A percentile compares a stretch with the other conserved stretches of the same genome.
Conservation (phyloP, 768 basidiomycete genomes). For the Coprinellus micaceus region DNA sequence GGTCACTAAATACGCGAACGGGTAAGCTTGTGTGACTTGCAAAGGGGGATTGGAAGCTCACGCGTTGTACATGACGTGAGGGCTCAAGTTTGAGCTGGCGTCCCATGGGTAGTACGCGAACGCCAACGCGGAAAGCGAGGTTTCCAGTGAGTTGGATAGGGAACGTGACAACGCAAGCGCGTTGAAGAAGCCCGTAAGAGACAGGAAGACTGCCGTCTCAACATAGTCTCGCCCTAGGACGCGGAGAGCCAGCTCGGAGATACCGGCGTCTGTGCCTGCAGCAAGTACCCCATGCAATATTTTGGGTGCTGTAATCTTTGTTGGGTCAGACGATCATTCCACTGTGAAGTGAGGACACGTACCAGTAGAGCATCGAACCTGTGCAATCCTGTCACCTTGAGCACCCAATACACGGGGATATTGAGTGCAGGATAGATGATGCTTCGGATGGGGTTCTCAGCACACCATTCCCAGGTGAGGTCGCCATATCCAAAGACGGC, state of each 20-base stretch:
- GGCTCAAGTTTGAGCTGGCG: conserved; percentile 30
- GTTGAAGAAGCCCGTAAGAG: conserved; percentile 85
- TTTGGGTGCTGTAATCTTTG: conserved; percentile 70
- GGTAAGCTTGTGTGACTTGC: conserved; percentile 3
- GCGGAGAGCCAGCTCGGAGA: conserved; percentile 56
- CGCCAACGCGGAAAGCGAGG: conserved; percentile 76
- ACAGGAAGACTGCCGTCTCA: conserved; percentile 61
- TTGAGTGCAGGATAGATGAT: conserved; percentile 81
- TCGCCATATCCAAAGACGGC: conserved; percentile 89
- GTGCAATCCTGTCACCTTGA: conserved; percentile 58
- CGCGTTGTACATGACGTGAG: conserved; percentile 40
- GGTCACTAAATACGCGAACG: conserved; percentile 25
- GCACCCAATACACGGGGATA: conserved; percentile 68
- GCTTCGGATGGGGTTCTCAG: conserved; percentile 67
- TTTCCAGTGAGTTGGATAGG: conserved; percentile 90
- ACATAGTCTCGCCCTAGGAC: conserved; percentile 58
- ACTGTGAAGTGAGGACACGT: conserved; percentile 27
- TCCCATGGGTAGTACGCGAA: conserved; percentile 78
- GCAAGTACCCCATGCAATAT: conserved; percentile 74
- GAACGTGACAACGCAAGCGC: conserved; percentile 80
- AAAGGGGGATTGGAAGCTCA: conserved; percentile 11
- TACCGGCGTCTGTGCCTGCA: conserved; percentile 74
- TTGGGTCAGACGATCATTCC: conserved; percentile 3
- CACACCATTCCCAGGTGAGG: conserved; percentile 95
- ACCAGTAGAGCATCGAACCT: conserved; percentile 55